phyloP scores from a whole-genome alignment of 208 protist species.

The Naegleria fowleri region DNA sequence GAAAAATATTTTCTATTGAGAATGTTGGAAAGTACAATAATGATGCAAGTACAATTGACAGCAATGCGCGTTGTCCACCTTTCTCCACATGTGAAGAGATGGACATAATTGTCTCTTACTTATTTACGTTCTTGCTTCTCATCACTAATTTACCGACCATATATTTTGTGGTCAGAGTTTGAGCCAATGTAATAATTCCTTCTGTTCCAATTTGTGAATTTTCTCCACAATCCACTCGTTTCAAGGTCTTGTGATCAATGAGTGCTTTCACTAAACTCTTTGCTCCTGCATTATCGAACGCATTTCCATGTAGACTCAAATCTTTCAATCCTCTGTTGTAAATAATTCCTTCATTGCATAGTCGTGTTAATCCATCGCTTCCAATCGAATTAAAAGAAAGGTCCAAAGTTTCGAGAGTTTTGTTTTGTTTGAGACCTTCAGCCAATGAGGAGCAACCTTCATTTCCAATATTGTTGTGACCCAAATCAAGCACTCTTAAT shows the following conservation, averaged over 20 bases:
- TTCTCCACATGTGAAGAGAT: too few species aligned
- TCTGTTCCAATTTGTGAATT: background rate
- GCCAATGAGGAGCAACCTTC: constrained; percentile 47
- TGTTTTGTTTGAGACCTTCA: constrained; percentile 52
- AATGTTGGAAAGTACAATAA: too few species aligned
- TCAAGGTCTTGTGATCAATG: background rate
- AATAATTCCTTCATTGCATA: background rate
- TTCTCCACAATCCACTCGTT: background rate
- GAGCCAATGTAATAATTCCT: constrained; percentile 1
- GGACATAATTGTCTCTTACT: too few species aligned
- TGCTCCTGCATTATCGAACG: background rate
- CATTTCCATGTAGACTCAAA: background rate
- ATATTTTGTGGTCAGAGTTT: background rate
- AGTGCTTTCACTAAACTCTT: background rate
- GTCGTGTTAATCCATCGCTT: background rate
- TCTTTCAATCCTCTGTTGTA: background rate
- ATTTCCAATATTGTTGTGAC: constrained; percentile 55
- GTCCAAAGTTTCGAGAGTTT: constrained; percentile 58
- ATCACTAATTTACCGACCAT: background rate
- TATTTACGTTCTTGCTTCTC: background rate
- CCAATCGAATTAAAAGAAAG: constrained; percentile 26
- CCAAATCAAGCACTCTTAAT: constrained; percentile 58
- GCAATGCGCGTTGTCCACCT: too few species aligned
- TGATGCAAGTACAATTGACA: too few species aligned
- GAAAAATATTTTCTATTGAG: too few species aligned